Conservation (phyloP, 1,284 basidiomycete genomes). For the Ceratobasidium sp. region DNA sequence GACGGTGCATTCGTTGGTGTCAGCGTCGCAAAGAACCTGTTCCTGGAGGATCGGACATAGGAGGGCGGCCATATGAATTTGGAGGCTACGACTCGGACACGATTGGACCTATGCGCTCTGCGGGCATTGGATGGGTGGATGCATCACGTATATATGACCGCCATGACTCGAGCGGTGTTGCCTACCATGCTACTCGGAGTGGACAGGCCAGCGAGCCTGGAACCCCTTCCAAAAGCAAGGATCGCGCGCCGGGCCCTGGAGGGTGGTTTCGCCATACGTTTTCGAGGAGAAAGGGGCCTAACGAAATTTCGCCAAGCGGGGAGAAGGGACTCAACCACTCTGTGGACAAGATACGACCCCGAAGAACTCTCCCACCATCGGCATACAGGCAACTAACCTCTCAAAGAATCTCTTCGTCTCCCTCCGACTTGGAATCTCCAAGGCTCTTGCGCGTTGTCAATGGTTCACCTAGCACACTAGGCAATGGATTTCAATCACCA, state of each 20-base stretch:
- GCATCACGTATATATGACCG: conserved; percentile 20
- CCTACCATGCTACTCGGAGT: conserved; percentile 1
- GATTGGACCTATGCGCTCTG: background rate
- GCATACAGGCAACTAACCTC: background rate
- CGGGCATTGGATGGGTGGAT: conserved; percentile 25
- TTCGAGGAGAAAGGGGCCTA: background rate
- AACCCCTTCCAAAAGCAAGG: conserved; percentile 19
- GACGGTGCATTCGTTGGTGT: conserved; percentile 8
- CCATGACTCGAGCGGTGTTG: background rate
- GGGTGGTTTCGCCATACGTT: conserved; percentile 26
- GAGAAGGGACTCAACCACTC: conserved; percentile 1
- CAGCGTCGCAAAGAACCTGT: background rate
- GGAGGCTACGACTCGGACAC: background rate
- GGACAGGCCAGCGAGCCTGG: background rate
- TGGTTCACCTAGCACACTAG: conserved; percentile 5
- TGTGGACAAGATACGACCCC: background rate
- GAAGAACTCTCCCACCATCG: background rate
- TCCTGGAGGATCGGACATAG: background rate
- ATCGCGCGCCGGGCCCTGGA: background rate
- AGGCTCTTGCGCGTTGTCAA: conserved; percentile 8
- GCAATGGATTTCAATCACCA: background rate
- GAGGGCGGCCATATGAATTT: conserved; percentile 25
- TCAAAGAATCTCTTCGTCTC: background rate
- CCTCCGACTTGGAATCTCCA: background rate
- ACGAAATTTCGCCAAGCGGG: background rate